Percentiles rank a stretch among this genome's conserved stretches.
Conservation (phyloP, 2,329 filamentous ascomycete genomes). For the Rachicladosporium sp. region DNA sequence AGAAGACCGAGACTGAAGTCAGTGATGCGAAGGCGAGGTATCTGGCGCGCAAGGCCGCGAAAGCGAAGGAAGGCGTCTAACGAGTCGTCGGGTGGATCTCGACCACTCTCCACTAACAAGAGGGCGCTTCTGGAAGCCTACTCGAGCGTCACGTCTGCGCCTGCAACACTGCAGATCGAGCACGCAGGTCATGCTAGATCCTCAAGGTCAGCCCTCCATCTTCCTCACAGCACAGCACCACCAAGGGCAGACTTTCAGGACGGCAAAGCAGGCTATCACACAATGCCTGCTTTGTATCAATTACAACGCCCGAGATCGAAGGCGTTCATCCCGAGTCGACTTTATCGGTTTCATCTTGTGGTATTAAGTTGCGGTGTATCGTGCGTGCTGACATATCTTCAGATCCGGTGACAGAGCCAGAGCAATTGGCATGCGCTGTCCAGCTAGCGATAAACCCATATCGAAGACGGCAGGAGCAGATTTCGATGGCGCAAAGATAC, state of each 20-base stretch:
- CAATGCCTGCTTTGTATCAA: constrained; percentile 22
- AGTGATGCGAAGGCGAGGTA: constrained; percentile 70
- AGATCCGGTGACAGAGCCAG: too few species aligned
- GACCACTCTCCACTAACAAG: background rate
- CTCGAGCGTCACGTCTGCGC: too few species aligned
- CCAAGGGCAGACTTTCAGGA: constrained; percentile 15
- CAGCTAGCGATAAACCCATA: too few species aligned
- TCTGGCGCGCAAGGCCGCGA: constrained; percentile 62
- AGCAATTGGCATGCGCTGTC: too few species aligned
- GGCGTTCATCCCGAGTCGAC: constrained; percentile 12
- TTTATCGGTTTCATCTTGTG: constrained; percentile 6
- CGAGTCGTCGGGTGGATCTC: background rate
- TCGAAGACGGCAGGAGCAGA: too few species aligned
- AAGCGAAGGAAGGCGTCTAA: constrained; percentile 35
- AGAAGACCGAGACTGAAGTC: constrained; percentile 66
- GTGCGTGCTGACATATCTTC: constrained; percentile 7
- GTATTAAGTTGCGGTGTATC: constrained; percentile 6
- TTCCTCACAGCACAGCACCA: constrained; percentile 1
- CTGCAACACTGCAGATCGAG: background rate
- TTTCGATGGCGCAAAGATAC: too few species aligned
- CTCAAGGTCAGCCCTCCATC: background rate
- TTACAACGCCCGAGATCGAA: constrained; percentile 18
- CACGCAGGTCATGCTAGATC: background rate
- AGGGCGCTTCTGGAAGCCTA: background rate
- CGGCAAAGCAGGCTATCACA: constrained; percentile 17